These are phyloP conservation scores for Geosiphon pyriformis DNA, from an alignment of 192 early-diverging fungal species.

Conservation along the genomic window DNA sequence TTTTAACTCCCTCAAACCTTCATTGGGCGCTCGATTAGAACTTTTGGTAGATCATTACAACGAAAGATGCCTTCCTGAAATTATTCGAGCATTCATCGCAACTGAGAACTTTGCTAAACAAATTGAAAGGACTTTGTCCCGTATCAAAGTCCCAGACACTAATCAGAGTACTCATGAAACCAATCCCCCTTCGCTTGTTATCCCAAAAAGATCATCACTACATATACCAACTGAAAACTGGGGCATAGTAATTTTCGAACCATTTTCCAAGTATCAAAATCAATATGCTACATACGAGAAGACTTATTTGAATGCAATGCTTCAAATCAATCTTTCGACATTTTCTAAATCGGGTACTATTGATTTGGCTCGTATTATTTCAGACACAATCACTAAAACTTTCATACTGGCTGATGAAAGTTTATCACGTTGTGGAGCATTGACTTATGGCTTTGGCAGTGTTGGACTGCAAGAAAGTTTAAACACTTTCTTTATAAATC, in stretches of 20 bases:
- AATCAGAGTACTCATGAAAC: too few relatives aligned
- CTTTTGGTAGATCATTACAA: constrained; percentile 28
- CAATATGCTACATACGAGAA: constrained; percentile 53
- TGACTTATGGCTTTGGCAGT: constrained; percentile 61
- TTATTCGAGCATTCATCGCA: constrained; percentile 44
- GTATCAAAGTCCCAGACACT: too few relatives aligned
- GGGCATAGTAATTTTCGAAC: constrained; percentile 58
- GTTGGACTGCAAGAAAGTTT: constrained; percentile 47
- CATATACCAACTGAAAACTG: too few relatives aligned
- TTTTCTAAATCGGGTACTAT: constrained; percentile 26
- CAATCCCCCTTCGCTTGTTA: too few relatives aligned
- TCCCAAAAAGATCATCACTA: too few relatives aligned
- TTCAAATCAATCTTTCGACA: constrained; percentile 25
- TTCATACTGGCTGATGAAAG: constrained; percentile 40
- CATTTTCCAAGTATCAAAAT: constrained; percentile 58
- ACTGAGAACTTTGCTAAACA: constrained; percentile 50
- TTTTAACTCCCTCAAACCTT: constrained; percentile 47
- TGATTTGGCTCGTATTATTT: constrained; percentile 42
- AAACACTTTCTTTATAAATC: constrained; percentile 44
- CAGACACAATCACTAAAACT: constrained; percentile 43
- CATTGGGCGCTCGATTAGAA: constrained; percentile 29
- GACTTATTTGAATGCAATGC: constrained; percentile 38
- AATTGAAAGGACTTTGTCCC: constrained; percentile 52
- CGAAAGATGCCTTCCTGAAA: constrained; percentile 32
- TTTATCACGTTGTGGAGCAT: constrained; percentile 43